Percentiles rank a stretch among this genome's conserved stretches.
Evolutionary conservation across 352 stramenopile species (phyloP).

Genomic region (Thraustochytrium striatum): DNA sequence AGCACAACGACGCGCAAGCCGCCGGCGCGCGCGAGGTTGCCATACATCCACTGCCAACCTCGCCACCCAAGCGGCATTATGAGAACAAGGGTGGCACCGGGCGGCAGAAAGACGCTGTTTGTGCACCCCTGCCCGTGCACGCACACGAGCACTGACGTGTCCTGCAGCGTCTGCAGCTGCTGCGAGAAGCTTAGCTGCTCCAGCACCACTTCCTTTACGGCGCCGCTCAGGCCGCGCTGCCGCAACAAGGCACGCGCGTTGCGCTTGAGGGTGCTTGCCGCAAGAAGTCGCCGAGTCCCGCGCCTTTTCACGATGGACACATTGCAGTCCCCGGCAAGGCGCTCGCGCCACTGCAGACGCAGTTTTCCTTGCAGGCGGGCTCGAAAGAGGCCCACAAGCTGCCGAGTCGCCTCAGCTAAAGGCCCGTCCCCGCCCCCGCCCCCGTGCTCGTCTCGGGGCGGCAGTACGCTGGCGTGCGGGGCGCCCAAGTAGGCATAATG

Average conservation of each 20-base stretch:
- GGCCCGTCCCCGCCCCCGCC: neutral
- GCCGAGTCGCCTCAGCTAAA: neutral
- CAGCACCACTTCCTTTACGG: neutral
- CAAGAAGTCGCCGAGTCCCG: neutral
- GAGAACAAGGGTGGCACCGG: neutral
- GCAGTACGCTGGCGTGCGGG: neutral
- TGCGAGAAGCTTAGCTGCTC: neutral
- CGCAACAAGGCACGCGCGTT: neutral
- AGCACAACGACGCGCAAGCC: constrained; percentile 12
- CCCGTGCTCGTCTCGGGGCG: neutral
- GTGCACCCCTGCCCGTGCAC: constrained; percentile 33
- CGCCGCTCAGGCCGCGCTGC: neutral
- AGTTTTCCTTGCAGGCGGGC: neutral
- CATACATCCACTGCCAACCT: neutral
- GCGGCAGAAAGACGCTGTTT: constrained; percentile 21
- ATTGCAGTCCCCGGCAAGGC: neutral
- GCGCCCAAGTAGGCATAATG: neutral
- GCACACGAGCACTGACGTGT: neutral
- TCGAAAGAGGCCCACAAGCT: neutral
- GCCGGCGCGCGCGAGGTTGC: neutral
- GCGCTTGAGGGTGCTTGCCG: neutral
- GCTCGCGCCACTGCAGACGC: neutral
- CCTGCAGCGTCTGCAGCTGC: neutral
- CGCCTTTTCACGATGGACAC: neutral
- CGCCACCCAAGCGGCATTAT: neutral